Percentiles rank a stretch among this genome's conserved stretches.
phyloP scores from a whole-genome alignment of 1,139 yeast species.

The Saccharomyces hybrid region DNA sequence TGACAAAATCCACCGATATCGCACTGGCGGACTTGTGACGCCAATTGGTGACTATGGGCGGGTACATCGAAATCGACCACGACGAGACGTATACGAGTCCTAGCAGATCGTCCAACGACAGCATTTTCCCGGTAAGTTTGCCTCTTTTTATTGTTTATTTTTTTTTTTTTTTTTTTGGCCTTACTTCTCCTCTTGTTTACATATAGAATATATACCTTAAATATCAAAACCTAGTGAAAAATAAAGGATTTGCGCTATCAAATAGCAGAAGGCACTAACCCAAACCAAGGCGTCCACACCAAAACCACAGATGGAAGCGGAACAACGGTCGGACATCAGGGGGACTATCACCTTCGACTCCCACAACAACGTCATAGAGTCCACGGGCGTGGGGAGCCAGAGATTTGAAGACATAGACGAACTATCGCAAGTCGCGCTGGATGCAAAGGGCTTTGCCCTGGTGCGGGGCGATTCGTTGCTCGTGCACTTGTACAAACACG shows the following conservation, averaged over 20 bases:
- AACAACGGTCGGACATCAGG: conserved; percentile 2
- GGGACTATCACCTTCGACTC: conserved; percentile 26
- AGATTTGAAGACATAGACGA: conserved; percentile 22
- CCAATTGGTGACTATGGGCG: conserved; percentile 37
- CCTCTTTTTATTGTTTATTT: too few relatives aligned
- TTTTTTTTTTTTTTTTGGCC: neutral
- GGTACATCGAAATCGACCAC: conserved; percentile 40
- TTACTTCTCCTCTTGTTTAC: neutral
- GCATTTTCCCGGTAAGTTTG: neutral
- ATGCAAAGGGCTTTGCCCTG: conserved; percentile 23
- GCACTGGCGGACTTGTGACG: conserved; percentile 37
- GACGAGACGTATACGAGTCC: conserved; percentile 28
- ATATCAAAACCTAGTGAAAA: neutral
- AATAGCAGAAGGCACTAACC: neutral
- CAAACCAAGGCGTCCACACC: neutral
- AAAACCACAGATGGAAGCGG: neutral
- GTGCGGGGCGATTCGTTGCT: conserved; percentile 15
- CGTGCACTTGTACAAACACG: conserved; percentile 22
- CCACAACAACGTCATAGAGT: conserved; percentile 21
- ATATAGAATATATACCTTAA: neutral
- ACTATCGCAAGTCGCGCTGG: conserved; percentile 19
- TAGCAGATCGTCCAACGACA: conserved; percentile 14
- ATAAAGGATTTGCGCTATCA: neutral
- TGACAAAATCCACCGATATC: conserved; percentile 39
- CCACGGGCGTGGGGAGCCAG: conserved; percentile 24